Evolutionary conservation across 1,284 basidiomycete species (phyloP).

Genomic region (Sanguinoderma infundibulare): DNA sequence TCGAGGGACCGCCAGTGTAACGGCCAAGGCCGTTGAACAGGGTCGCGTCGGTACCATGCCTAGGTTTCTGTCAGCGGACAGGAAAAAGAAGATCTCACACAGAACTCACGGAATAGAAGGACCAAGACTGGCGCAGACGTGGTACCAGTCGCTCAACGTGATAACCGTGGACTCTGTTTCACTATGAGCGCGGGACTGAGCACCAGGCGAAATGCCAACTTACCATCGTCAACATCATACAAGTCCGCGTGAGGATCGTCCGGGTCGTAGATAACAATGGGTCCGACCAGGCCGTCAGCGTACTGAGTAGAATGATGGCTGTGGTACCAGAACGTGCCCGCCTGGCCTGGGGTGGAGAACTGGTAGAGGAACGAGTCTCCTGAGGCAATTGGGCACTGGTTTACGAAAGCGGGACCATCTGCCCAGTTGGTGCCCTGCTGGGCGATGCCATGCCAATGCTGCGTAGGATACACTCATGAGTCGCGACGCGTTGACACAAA

Average conservation of each 20-base stretch:
- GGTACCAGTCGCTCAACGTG: constrained; percentile 33
- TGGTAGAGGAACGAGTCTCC: constrained; percentile 49
- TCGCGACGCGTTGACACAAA: neutral
- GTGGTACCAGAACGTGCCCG: constrained; percentile 36
- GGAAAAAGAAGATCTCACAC: neutral
- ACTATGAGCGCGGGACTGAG: neutral
- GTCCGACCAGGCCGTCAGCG: constrained; percentile 40
- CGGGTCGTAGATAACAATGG: constrained; percentile 47
- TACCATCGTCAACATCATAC: constrained; percentile 47
- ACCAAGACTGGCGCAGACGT: constrained; percentile 19
- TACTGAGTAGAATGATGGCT: constrained; percentile 33
- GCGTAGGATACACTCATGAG: neutral
- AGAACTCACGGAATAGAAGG: constrained; percentile 19
- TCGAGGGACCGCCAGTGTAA: constrained; percentile 22
- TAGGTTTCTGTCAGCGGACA: neutral
- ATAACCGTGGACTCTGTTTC: constrained; percentile 27
- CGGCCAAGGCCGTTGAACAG: constrained; percentile 57
- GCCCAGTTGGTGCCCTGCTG: constrained; percentile 39
- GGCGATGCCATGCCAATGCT: constrained; percentile 46
- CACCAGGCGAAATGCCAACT: neutral
- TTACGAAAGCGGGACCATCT: constrained; percentile 43
- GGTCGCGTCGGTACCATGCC: constrained; percentile 34
- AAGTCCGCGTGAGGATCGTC: constrained; percentile 41
- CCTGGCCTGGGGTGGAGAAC: constrained; percentile 38
- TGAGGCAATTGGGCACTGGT: constrained; percentile 56